Conservation (phyloP, 2,329 filamentous ascomycete genomes). For the Diaporthe amygdali region DNA sequence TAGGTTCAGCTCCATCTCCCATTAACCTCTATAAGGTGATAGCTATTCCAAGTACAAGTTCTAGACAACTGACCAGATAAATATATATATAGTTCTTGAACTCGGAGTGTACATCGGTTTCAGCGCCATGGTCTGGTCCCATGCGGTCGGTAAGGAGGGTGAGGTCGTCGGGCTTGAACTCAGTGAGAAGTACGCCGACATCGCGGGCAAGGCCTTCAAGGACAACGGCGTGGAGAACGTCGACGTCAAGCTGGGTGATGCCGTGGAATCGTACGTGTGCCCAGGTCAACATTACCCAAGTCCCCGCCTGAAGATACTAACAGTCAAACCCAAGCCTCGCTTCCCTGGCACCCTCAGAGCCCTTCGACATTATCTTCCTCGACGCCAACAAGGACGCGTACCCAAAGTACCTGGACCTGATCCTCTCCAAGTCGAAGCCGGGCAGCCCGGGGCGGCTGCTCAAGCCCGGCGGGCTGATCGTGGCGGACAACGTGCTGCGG, state of each 20-base stretch:
- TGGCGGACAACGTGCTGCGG: constrained; percentile 60
- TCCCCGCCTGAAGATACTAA: not conserved
- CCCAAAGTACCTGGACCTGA: constrained; percentile 49
- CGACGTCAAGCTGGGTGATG: constrained; percentile 53
- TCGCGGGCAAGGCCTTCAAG: constrained; percentile 44
- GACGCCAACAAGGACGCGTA: constrained; percentile 61
- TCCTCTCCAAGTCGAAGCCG: constrained; percentile 49
- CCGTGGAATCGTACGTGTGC: constrained; percentile 47
- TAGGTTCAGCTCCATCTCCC: not conserved
- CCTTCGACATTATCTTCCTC: constrained; percentile 60
- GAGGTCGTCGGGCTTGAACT: constrained; percentile 53
- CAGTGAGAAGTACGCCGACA: constrained; percentile 46
- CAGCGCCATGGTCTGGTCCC: constrained; percentile 53
- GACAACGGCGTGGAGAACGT: constrained; percentile 48
- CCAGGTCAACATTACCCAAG: not conserved
- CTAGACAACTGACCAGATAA: not conserved
- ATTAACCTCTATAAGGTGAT: too few relatives aligned
- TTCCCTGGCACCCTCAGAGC: constrained; percentile 40
- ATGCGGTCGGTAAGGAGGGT: constrained; percentile 49
- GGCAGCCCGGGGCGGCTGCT: constrained; percentile 46
- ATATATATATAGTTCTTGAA: constrained; percentile 45
- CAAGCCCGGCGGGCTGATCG: constrained; percentile 53
- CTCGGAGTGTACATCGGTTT: constrained; percentile 56
- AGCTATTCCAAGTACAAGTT: not conserved
- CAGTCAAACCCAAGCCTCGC: constrained; percentile 33